Conservation (phyloP, 129 eudicot genomes). For the Pseudognaphalium luteoalbum region DNA sequence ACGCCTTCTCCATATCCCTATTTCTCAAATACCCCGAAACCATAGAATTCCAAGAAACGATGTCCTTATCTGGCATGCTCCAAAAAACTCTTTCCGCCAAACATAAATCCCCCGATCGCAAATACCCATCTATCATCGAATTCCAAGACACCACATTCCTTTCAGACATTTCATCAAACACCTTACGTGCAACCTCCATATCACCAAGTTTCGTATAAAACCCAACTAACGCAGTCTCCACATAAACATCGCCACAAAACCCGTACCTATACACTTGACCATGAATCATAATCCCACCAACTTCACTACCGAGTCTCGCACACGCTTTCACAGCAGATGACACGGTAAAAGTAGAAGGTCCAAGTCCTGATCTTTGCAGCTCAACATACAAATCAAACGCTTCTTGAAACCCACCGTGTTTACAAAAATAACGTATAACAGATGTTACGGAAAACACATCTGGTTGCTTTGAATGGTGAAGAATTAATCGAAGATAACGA, state of each 20-base stretch:
- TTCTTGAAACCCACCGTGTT: constrained; percentile 28
- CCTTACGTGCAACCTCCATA: constrained; percentile 39
- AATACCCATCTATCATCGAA: constrained; percentile 49
- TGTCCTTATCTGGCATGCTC: constrained; percentile 38
- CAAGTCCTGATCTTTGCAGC: constrained; percentile 25
- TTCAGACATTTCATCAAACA: constrained; percentile 49
- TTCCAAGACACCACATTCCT: constrained; percentile 64
- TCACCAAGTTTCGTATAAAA: constrained; percentile 41
- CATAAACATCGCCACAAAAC: constrained; percentile 47
- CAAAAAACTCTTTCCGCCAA: constrained; percentile 35
- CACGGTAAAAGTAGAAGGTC: constrained; percentile 31
- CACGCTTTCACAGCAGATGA: constrained; percentile 43
- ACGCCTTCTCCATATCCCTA: constrained; percentile 36
- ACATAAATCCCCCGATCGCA: constrained; percentile 33
- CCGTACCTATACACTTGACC: constrained; percentile 43
- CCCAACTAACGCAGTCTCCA: constrained; percentile 48
- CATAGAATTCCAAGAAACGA: constrained; percentile 62
- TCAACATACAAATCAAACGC: constrained; percentile 29
- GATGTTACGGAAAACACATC: constrained; percentile 28
- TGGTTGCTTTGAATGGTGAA: constrained; percentile 27
- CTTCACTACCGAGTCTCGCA: constrained; percentile 17
- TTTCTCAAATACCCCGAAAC: constrained; percentile 41
- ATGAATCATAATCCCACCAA: constrained; percentile 38
- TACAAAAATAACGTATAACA: constrained; percentile 34
- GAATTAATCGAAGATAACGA: constrained; percentile 24